Percentiles rank a stretch among this genome's conserved stretches.
Evolutionary conservation across 1,284 basidiomycete species (phyloP).

Genomic region (Pascua guehoae): DNA sequence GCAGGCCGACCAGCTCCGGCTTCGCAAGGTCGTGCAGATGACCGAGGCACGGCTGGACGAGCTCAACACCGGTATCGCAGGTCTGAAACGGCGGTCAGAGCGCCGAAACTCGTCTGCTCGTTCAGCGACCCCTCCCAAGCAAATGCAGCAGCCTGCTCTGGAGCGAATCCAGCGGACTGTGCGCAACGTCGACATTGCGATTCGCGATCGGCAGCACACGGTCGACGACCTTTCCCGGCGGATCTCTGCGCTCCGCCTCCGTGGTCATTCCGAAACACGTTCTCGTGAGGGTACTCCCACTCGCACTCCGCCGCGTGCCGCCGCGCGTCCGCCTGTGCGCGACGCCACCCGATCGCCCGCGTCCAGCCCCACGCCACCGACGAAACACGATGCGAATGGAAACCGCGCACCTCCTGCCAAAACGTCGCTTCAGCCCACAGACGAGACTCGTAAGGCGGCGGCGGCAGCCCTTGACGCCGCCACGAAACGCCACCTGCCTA

Average conservation of each 20-base stretch:
- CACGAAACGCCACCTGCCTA: background rate
- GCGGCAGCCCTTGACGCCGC: background rate
- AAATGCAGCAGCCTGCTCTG: constrained; percentile 32
- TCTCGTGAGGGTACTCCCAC: constrained; percentile 7
- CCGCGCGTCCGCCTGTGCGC: constrained; percentile 2
- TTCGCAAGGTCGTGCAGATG: constrained; percentile 48
- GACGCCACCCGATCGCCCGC: constrained; percentile 1
- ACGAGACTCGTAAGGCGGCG: constrained; percentile 7
- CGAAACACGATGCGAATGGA: background rate
- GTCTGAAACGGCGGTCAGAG: constrained; percentile 35
- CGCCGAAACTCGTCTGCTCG: no score
- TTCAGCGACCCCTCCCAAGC: background rate
- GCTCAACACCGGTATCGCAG: constrained; percentile 31
- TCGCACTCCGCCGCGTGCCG: background rate
- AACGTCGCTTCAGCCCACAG: constrained; percentile 12
- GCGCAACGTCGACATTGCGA: constrained; percentile 51
- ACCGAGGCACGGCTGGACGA: constrained; percentile 50
- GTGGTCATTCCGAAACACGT: constrained; percentile 1
- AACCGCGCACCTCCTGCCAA: background rate
- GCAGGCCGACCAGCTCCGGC: constrained; percentile 49
- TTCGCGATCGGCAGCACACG: constrained; percentile 45
- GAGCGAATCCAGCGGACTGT: constrained; percentile 53
- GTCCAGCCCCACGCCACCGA: background rate
- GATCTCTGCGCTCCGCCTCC: constrained; percentile 40
- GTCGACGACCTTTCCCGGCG: constrained; percentile 51